phyloP scores from a whole-genome alignment of 2,329 filamentous ascomycete species.

The Parasarocladium wereldwijsianum region DNA sequence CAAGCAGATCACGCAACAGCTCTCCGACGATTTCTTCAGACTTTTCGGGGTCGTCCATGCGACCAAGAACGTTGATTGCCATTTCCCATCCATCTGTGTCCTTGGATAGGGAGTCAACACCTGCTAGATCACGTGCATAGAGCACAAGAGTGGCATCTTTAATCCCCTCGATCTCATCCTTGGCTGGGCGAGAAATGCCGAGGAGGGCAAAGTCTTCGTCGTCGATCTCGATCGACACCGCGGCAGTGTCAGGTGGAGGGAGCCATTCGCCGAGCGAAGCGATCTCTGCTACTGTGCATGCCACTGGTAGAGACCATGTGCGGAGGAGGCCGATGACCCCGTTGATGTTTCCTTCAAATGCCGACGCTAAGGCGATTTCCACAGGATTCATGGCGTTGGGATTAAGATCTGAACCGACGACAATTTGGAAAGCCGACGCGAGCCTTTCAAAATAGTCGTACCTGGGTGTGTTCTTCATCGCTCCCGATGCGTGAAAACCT shows the following conservation, averaged over 20 bases:
- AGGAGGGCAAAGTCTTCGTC: slow-evolving; percentile 76
- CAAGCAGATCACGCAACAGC: slow-evolving; percentile 54
- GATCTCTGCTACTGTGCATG: slow-evolving; percentile 67
- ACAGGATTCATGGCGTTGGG: slow-evolving; percentile 63
- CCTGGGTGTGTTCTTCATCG: too few species aligned
- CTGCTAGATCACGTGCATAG: slow-evolving; percentile 58
- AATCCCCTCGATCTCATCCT: slow-evolving; percentile 46
- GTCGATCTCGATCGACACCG: slow-evolving; percentile 51
- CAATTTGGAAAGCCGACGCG: slow-evolving; percentile 53
- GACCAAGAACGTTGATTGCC: slow-evolving; percentile 66
- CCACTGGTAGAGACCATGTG: slow-evolving; percentile 67
- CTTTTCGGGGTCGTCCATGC: slow-evolving; percentile 58
- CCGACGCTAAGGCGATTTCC: slow-evolving; percentile 68
- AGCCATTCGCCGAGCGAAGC: slow-evolving; percentile 78
- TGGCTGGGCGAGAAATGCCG: slow-evolving; percentile 44
- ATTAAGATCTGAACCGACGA: slow-evolving; percentile 54
- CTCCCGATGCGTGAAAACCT: slow-evolving; percentile 38
- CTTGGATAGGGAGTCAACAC: slow-evolving; percentile 32
- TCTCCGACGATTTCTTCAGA: slow-evolving; percentile 62
- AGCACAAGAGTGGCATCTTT: slow-evolving; percentile 67
- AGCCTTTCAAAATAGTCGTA: slow-evolving; percentile 66
- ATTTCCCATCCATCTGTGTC: slow-evolving; percentile 73
- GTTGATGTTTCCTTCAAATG: slow-evolving; percentile 71
- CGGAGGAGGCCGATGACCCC: slow-evolving; percentile 61
- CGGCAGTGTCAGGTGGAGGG: slow-evolving; percentile 27